Conservation (phyloP, 148 eudicot species). For the Amaranthus palmeri region DNA sequence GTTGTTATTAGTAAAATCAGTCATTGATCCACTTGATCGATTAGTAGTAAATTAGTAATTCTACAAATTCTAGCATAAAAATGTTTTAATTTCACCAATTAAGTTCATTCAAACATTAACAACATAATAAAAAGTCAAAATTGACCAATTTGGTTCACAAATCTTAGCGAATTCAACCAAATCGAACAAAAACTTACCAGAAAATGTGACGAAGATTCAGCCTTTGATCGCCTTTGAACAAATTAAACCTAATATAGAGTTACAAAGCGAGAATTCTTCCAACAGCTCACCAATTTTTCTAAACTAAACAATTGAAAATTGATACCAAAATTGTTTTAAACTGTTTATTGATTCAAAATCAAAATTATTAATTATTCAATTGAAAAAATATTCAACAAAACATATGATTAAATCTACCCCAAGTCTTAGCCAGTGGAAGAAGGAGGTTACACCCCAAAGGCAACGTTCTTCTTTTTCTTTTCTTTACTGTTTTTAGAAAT, state of each 20-base stretch:
- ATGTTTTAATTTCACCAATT: conserved; percentile 5
- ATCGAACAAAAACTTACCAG: conserved; percentile 19
- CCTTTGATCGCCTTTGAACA: conserved; percentile 25
- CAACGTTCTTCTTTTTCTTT: conserved; percentile 15
- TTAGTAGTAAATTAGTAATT: not conserved
- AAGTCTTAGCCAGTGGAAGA: conserved; percentile 27
- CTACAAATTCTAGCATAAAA: not conserved
- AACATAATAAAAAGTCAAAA: conserved; percentile 10
- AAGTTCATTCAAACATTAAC: conserved; percentile 7
- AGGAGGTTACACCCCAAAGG: conserved; percentile 28
- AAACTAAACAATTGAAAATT: not conserved
- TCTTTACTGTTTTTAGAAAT: conserved; percentile 4
- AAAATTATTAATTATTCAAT: not conserved
- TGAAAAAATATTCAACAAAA: not conserved
- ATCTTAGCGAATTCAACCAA: conserved; percentile 5
- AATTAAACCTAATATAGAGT: conserved; percentile 24
- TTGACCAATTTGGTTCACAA: conserved; percentile 12
- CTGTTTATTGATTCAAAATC: not conserved
- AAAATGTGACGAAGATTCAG: conserved; percentile 3
- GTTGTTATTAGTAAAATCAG: conserved; percentile 1
- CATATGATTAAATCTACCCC: conserved; percentile 13
- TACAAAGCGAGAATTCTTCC: not conserved
- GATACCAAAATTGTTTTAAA: not conserved
- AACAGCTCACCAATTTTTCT: not conserved
- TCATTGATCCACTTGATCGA: conserved; percentile 21